Evolutionary conservation across 495 filamentous ascomycete species (phyloP).

Genomic region (Amorphotheca resinae): DNA sequence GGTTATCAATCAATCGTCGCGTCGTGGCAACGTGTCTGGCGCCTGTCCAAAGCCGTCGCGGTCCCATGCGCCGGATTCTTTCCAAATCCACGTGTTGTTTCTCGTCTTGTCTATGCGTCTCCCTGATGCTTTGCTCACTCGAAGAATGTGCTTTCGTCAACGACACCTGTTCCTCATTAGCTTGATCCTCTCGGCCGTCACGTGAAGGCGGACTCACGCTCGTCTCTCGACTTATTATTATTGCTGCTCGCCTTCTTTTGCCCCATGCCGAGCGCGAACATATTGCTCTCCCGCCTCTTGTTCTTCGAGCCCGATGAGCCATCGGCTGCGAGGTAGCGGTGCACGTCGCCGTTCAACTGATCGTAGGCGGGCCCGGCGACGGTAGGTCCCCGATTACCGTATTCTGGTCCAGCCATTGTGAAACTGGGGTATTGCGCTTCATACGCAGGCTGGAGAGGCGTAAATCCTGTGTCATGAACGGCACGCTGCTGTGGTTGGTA

Average conservation of each 20-base stretch:
- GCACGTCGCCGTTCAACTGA: constrained; percentile 11
- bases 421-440: constrained; percentile 20
- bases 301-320: constrained; percentile 29
- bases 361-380: constrained; percentile 27
- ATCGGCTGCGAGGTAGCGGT: constrained; percentile 19
- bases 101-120: too few species aligned
- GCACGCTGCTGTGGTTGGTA: constrained; percentile 20
- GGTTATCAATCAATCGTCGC: too few species aligned
- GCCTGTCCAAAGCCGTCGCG: too few species aligned
- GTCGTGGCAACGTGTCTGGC: too few species aligned
- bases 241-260: constrained; percentile 13
- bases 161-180: too few species aligned
- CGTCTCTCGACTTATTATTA: constrained; percentile 11
- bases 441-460: constrained; percentile 50
- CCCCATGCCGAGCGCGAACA: constrained; percentile 36
- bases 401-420: constrained; percentile 25
- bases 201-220: constrained; percentile 21
- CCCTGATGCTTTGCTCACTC: too few species aligned
- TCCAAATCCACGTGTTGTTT: too few species aligned
- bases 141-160: too few species aligned
- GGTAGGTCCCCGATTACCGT: constrained; percentile 24
- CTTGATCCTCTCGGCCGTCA: too few species aligned
- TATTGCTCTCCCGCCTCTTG: constrained; percentile 46
- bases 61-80: too few species aligned
- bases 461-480: constrained; percentile 46